These are phyloP conservation scores for Aeschynomene evenia DNA, from an alignment of 306 rosid species.

Conservation along the genomic window DNA sequence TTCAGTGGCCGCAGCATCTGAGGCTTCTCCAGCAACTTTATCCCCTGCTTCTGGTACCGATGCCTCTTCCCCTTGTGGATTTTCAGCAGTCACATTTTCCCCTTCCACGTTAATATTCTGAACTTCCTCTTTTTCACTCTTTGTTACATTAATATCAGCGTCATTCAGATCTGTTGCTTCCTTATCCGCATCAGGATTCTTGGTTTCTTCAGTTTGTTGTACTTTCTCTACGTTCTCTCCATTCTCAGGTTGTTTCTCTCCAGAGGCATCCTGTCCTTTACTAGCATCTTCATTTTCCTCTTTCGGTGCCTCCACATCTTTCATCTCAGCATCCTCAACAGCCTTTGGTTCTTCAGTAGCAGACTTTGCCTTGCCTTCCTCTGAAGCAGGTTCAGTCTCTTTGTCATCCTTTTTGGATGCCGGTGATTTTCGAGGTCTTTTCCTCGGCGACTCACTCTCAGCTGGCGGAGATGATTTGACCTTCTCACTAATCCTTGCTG, in stretches of 20 bases:
- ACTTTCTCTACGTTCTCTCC: conserved; percentile 38
- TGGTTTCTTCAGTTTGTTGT: background rate
- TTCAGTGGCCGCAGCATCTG: conserved; percentile 24
- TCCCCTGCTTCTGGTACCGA: conserved; percentile 34
- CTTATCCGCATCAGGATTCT: conserved; percentile 4
- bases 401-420: conserved; percentile 58
- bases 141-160: background rate
- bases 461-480: conserved; percentile 62
- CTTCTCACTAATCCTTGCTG: conserved; percentile 83
- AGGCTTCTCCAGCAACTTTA: conserved; percentile 30
- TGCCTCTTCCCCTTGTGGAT: conserved; percentile 31
- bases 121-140: conserved; percentile 34
- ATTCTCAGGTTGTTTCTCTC: conserved; percentile 33
- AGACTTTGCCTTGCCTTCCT: conserved; percentile 31
- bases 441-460: conserved; percentile 59
- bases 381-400: conserved; percentile 48
- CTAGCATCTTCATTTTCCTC: conserved; percentile 4
- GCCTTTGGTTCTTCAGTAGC: conserved; percentile 42
- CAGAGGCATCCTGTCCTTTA: conserved; percentile 18
- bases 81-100: conserved; percentile 17
- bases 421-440: conserved; percentile 66
- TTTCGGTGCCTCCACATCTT: conserved; percentile 26
- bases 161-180: background rate
- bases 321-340: conserved; percentile 33
- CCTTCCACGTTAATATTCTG: conserved; percentile 25